phyloP scores from a whole-genome alignment of 768 basidiomycete species.

The Holtermannia corniformis region DNA sequence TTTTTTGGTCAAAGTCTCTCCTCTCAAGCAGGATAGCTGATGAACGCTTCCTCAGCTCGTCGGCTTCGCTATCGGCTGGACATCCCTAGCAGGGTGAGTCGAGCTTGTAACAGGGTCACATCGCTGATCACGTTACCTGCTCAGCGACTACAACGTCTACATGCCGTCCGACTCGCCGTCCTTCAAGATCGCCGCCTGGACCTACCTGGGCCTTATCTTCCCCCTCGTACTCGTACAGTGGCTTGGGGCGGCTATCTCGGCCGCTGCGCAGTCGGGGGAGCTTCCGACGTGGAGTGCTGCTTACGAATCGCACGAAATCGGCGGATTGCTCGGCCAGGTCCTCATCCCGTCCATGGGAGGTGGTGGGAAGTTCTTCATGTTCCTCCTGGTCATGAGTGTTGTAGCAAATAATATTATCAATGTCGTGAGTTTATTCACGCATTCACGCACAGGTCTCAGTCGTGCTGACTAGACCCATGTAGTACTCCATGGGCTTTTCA shows the following conservation, averaged over 20 bases:
- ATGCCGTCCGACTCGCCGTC: slow-evolving; percentile 41
- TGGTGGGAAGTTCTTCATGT: slow-evolving; percentile 47
- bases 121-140: too few relatives aligned
- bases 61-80: slow-evolving; percentile 46
- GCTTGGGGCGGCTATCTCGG: slow-evolving; percentile 47
- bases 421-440: too few relatives aligned
- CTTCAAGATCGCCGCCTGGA: slow-evolving; percentile 44
- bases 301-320: slow-evolving; percentile 44
- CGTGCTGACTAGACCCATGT: slow-evolving; percentile 44
- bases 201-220: slow-evolving; percentile 41
- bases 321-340: slow-evolving; percentile 47
- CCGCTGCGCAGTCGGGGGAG: slow-evolving; percentile 38
- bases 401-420: slow-evolving; percentile 48
- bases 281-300: slow-evolving; percentile 43
- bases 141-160: slow-evolving; percentile 47
- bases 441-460: too few relatives aligned
- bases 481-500: slow-evolving; percentile 47
- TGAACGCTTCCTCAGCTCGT: slow-evolving; percentile 27
- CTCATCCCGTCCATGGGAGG: slow-evolving; percentile 42
- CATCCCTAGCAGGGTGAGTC: slow-evolving; percentile 42
- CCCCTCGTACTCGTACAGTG: slow-evolving; percentile 45
- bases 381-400: slow-evolving; percentile 46
- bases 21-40: background rate
- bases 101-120: too few relatives aligned
- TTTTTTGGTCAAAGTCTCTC: slow-evolving; percentile 5